Base-by-base conservation (phyloP, 108 stramenopile genomes). In the Bacterosira constricta region DNA sequence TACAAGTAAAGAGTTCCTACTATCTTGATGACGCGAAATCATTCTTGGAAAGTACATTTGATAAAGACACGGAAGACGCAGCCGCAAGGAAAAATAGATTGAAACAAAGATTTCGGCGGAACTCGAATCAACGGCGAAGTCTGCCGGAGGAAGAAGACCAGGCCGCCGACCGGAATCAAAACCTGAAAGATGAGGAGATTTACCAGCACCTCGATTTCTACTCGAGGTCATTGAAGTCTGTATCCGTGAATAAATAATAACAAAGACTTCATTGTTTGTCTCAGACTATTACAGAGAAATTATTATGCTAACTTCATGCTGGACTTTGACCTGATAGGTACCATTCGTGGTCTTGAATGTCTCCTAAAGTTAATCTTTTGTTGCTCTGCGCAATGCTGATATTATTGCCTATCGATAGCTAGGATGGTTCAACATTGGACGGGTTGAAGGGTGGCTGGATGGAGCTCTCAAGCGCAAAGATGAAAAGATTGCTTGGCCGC, bases 141-240 rank as follows among this genome's bases (percentile, higher is more conserved):
- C 72, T 30, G n/a, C n/a, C n/a, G n/a, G n/a, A n/a, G 46, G 38
- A 44, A 18, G 41, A 77, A 29, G 23, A 53, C n/a, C 59, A 51
- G 26, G 36, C 2, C 18, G 3, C 7, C 15, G 37, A 26, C 34
- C 7, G 75, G 58, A 29, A 29, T 30, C 37, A 42, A 52, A 59
- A 66, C 35, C 23, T 83, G 42, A 36, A 75, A n/a, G 87, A 86
- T 23, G 90, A 88, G 66, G 86, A 91, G 68, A 85, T 91, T 71
- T 88, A 69, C 70, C 82, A 86, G 51, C 86, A 86, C 27, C 66
- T 91, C 50, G 88, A 89, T 66, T 89, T 88, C 71, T 89, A 87
- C 63, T 85, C 86, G 29, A 55, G 90, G 18, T 89, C 88, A 9
- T 60, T 91, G 45, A 73, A 88, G 25, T 77, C 90, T 18, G 90